Conservation (phyloP, 1,284 basidiomycete species). For the Austropuccinia psidii region DNA sequence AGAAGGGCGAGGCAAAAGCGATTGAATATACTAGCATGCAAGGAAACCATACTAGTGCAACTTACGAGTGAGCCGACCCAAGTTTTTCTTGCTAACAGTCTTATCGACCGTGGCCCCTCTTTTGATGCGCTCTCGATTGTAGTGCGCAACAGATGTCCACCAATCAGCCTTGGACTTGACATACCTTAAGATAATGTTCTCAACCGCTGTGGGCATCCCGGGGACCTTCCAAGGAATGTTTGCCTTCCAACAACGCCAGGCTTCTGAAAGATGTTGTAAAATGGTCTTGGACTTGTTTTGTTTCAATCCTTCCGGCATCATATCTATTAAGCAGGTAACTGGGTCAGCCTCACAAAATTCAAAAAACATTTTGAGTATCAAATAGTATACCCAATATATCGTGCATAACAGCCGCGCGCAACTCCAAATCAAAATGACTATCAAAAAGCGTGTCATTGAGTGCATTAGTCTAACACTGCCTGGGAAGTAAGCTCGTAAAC, state of each 20-base stretch:
- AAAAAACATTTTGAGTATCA: background rate
- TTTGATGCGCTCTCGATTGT: slow-evolving; percentile 87
- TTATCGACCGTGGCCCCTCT: slow-evolving; percentile 99
- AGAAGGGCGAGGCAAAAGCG: slow-evolving; percentile 48
- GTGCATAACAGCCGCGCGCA: slow-evolving; percentile 98
- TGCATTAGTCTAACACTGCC: too few species aligned
- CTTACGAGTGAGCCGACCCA: slow-evolving; percentile 74
- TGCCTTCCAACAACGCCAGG: slow-evolving; percentile 94
- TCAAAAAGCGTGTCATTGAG: slow-evolving; percentile 47
- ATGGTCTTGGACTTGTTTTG: slow-evolving; percentile 99
- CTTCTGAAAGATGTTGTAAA: slow-evolving; percentile 91
- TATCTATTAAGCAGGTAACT: slow-evolving; percentile 42
- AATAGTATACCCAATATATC: slow-evolving; percentile 58
- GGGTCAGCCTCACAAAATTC: background rate
- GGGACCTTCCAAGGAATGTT: slow-evolving; percentile 98
- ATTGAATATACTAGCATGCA: background rate
- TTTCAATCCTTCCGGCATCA: slow-evolving; percentile 98
- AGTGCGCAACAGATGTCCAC: slow-evolving; percentile 91
- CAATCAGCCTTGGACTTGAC: slow-evolving; percentile 99
- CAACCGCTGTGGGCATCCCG: slow-evolving; percentile 95
- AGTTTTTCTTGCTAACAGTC: slow-evolving; percentile 93
- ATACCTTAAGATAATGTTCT: slow-evolving; percentile 97
- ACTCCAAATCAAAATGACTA: slow-evolving; percentile 94
- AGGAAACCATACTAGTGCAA: slow-evolving; percentile 38
- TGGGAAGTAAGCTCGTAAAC: slow-evolving; percentile 9